These are phyloP conservation scores for Pittosporum tobira DNA, from an alignment of 129 eudicot species.

Conservation along the genomic window DNA sequence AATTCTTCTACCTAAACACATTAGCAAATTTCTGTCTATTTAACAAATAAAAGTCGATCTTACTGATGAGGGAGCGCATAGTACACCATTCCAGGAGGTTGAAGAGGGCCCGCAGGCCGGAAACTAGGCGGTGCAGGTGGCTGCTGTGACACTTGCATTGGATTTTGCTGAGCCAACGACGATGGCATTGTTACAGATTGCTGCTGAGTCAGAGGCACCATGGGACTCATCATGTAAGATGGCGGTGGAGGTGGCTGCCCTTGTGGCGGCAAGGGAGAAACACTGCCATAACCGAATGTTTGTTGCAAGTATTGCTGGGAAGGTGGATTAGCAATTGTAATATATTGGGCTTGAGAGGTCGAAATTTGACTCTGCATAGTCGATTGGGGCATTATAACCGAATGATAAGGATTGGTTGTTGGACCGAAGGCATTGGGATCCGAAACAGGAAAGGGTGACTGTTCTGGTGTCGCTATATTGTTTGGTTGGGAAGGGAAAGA, in stretches of 20 bases:
- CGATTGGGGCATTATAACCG: conserved; percentile 37
- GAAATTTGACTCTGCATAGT: conserved; percentile 26
- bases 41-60: not conserved
- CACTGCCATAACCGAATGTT: conserved; percentile 38
- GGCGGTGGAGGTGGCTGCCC: conserved; percentile 57
- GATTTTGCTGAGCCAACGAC: conserved; percentile 18
- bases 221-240: conserved; percentile 56
- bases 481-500: conserved; percentile 17
- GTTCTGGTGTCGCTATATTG: conserved; percentile 32
- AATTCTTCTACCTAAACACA: not conserved
- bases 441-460: conserved; percentile 23
- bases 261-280: conserved; percentile 45
- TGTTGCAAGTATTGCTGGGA: conserved; percentile 62
- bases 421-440: conserved; percentile 30
- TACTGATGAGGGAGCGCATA: conserved; percentile 59
- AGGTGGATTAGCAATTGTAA: conserved; percentile 35
- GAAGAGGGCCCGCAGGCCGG: conserved; percentile 42
- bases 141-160: conserved; percentile 34
- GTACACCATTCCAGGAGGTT: conserved; percentile 63
- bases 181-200: conserved; percentile 25
- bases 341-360: conserved; percentile 51
- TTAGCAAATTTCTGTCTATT: not conserved
- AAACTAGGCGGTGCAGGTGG: conserved; percentile 43
- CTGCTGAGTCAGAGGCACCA: conserved; percentile 58
- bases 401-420: conserved; percentile 42